Conservation (phyloP, 176 grass and related monocot species). For the Oryza meyeriana region DNA sequence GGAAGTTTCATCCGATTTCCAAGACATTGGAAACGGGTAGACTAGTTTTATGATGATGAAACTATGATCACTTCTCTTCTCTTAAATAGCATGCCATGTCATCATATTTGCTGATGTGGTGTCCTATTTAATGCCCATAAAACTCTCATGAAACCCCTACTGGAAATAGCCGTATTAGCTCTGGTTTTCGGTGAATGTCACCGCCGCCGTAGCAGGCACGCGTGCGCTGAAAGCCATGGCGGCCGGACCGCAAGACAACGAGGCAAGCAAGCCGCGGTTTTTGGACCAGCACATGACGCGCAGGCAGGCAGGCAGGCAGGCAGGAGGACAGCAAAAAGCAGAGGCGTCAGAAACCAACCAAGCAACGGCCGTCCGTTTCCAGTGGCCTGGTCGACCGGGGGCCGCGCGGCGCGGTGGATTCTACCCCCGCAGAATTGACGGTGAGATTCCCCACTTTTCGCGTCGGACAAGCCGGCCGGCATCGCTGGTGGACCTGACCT, state of each 20-base stretch:
- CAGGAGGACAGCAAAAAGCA: neutral
- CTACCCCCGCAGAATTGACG: neutral
- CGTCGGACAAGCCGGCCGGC: neutral
- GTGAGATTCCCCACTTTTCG: conserved; percentile 7
- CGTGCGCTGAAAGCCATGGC: neutral
- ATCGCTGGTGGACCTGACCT: neutral
- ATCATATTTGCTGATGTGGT: no score
- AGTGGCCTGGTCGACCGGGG: neutral
- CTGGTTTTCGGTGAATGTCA: neutral
- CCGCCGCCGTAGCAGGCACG: neutral
- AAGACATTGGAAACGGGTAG: no score
- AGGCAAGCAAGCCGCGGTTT: neutral
- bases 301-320: neutral
- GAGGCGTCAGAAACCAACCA: neutral
- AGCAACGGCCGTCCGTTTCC: conserved; percentile 7
- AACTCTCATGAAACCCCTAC: no score
- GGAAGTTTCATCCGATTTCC: no score
- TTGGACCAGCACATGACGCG: neutral
- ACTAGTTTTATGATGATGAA: no score
- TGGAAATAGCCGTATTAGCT: no score
- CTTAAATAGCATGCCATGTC: no score
- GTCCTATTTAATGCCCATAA: no score
- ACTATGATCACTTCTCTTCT: no score
- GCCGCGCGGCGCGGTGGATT: neutral
- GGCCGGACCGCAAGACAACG: neutral